Evolutionary conservation across 2,329 filamentous ascomycete species (phyloP), one percentile per base, ranked within the genome.

Genomic region (Fusarium chuoi): DNA sequence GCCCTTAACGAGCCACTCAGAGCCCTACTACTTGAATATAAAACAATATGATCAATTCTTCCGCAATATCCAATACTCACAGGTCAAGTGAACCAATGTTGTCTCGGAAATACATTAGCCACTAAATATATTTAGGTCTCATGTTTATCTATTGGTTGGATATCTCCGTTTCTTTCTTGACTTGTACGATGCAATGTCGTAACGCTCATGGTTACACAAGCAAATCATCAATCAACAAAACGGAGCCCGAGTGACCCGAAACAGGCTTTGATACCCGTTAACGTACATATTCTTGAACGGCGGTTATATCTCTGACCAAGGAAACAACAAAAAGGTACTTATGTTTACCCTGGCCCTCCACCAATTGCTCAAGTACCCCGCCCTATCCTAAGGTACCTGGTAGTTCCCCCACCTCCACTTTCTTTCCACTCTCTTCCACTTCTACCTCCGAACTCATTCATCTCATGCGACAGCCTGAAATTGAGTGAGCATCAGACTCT

Each of bases 401-500:
- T n/a, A 18, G 28, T 49, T 54, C 68, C 69, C 61, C 58, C 68
- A 57, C 55, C 66, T 65, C 33, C 45, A 62, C 55, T 48, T 58
- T 35, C 33, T 28, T 36, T 24, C 28, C 30, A 20, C 49, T 20
- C n/a, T 36, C 49, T 35, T 51, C 55, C 30, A 28, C 49, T 57
- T 35, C 65, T 45, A 57, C 70, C 58, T 58, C 36, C 38, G 33
- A 22, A 46, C 58, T 55, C 42, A 71, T 54, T 35, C 51, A 71
- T 59, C 64, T 69, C 44, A 72, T 73, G 69, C 68, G 70, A 69
- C 70, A 57, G 42, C 51, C 20, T 55, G 24, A 41, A 41, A 20
- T 41, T 14, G 51, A 55, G 20, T 55, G 57, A 64, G 44, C 44
- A 54, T 59, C 65, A 55, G 33, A 33, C 58, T 66, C 62, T 48